A percentile compares a stretch with the other conserved stretches of the same genome.
Conservation (phyloP, 257 asterid genomes). For the Capsicum pubescens region DNA sequence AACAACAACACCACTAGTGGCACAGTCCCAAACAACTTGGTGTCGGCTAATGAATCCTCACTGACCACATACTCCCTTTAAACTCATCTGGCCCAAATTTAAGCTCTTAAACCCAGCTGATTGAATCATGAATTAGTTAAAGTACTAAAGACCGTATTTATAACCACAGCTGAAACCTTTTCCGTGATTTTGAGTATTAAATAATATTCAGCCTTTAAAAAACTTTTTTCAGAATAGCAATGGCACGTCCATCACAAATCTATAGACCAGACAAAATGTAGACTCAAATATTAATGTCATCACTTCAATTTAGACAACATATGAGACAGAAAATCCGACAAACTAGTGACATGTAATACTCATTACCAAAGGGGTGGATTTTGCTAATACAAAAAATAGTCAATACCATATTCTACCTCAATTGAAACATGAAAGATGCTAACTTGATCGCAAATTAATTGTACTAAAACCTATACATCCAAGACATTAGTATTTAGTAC, state of each 20-base stretch:
- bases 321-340: not conserved
- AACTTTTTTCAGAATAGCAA: not conserved
- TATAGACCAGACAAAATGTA: constrained; percentile 17
- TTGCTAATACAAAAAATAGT: not conserved
- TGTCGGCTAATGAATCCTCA: constrained; percentile 5
- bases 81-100: not conserved
- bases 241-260: not conserved
- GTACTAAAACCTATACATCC: not conserved
- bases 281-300: not conserved
- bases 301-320: not conserved
- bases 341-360: not conserved
- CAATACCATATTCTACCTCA: not conserved
- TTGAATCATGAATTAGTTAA: not conserved
- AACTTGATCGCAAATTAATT: not conserved
- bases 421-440: constrained; percentile 2
- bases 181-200: not conserved
- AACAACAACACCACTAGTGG: not conserved
- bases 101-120: constrained; percentile 11
- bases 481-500: not conserved
- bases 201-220: not conserved
- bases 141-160: constrained; percentile 11
- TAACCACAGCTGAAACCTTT: not conserved
- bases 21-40: not conserved
- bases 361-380: not conserved
- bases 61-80: not conserved